A percentile compares a stretch with the other conserved stretches of the same genome.
Conservation (phyloP, 2,329 filamentous ascomycete genomes). For the Sclerotinia spermophila region DNA sequence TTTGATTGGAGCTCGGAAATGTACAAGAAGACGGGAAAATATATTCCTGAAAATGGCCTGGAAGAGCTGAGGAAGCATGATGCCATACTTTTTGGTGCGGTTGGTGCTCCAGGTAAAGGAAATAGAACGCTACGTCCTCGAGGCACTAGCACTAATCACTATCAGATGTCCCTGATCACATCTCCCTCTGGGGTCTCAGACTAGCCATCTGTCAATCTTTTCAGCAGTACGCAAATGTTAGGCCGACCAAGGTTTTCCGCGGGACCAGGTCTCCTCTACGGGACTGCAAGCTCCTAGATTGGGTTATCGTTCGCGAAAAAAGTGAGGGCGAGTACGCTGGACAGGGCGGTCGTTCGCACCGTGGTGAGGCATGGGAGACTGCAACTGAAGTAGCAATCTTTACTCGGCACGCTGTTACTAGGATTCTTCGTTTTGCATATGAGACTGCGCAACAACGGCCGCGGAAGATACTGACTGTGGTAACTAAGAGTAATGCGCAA, state of each 20-base stretch:
- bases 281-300: constrained; percentile 48
- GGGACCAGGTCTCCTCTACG: constrained; percentile 54
- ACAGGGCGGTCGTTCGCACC: constrained; percentile 54
- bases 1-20: constrained; percentile 58
- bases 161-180: constrained; percentile 59
- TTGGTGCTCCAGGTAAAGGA: constrained; percentile 50
- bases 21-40: constrained; percentile 56
- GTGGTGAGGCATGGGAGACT: constrained; percentile 53
- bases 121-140: neutral
- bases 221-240: constrained; percentile 64
- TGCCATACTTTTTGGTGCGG: constrained; percentile 58
- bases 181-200: constrained; percentile 62
- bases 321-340: constrained; percentile 53
- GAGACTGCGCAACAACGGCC: constrained; percentile 50
- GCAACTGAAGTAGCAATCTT: constrained; percentile 63
- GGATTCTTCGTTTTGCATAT: constrained; percentile 61
- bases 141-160: neutral
- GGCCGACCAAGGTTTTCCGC: constrained; percentile 56
- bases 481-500: constrained; percentile 64
- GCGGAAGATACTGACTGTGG: constrained; percentile 56
- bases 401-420: constrained; percentile 55
- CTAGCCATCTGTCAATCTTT: constrained; percentile 61
- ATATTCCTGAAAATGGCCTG: constrained; percentile 56
- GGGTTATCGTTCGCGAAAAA: constrained; percentile 65
- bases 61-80: constrained; percentile 52